Base-by-base conservation (phyloP, 2,329 filamentous ascomycete genomes). In the Penicillium sp. region DNA sequence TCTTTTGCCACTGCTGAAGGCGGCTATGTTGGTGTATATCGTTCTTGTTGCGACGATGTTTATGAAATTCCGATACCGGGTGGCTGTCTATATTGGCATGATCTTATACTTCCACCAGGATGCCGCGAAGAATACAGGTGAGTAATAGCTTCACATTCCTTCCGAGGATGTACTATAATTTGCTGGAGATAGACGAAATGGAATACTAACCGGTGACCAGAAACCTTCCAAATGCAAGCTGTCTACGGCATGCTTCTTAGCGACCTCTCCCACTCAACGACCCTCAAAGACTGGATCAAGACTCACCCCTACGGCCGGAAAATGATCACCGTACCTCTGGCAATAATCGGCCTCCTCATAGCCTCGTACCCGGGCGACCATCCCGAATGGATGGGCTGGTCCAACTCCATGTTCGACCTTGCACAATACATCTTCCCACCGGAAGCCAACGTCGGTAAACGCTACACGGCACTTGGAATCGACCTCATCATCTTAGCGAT, bases 161-260 rank as follows among this genome's bases (percentile, higher is more conserved):
- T 13, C 13, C 9, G 18, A 33, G 4, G 9, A 27, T 5, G 25
- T 22, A 22, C 20, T 22, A 22, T 22, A 22, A 22, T 9, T 27
- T 3, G 25, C 3, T 2, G 5, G 6, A 27, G 7, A 6, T 27
- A 5, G 25, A 27, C 4, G 6, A 22, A 39, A 10, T 16, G 9
- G 36, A 22, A 22, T 22, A 10, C n/a, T 46, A 25, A 42, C 54
- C 28, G 11, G 9, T 20, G 2, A 4, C 3, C 25, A 80, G 79
- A 81, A 73, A 81, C 79, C 0, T 81, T 81, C 55, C 77, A 79
- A 53, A 73, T 76, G 51, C 78, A 80, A 61, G 76, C 79, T 38
- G 69, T 79, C 16, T 80, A 76, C 50, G 79, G 79, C 31, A 77
- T 80, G 51, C 70, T 81, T 45, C 72, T 81, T 31, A 78, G 75